A percentile compares a stretch with the other conserved stretches of the same genome.
Evolutionary conservation across 495 filamentous ascomycete species (phyloP).

Genomic region (Penicillium salamii): DNA sequence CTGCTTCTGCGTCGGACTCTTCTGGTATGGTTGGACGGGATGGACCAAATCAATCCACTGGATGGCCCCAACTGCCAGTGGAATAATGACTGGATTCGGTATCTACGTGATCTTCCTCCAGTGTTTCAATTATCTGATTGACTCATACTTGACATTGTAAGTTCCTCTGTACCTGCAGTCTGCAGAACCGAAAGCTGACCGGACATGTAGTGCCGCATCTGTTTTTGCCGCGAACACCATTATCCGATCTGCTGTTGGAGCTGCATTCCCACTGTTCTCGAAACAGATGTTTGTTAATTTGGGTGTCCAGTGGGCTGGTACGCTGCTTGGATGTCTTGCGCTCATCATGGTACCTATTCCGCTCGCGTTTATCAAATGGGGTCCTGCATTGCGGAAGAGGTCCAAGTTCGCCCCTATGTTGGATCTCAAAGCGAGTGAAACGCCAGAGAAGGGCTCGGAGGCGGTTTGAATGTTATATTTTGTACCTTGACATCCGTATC

Average conservation of each 20-base stretch:
- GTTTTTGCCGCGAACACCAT: slow-evolving; percentile 90
- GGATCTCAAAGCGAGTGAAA: not conserved
- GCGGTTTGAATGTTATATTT: slow-evolving; percentile 8
- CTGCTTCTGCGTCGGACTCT: slow-evolving; percentile 51
- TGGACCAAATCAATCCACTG: slow-evolving; percentile 34
- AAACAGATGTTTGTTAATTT: slow-evolving; percentile 76
- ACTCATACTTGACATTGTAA: slow-evolving; percentile 63
- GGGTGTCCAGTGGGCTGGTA: slow-evolving; percentile 75
- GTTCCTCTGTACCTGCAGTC: too few relatives aligned
- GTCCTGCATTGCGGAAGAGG: slow-evolving; percentile 30
- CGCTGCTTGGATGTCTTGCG: slow-evolving; percentile 72
- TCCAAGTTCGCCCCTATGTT: slow-evolving; percentile 35
- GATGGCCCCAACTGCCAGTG: slow-evolving; percentile 39
- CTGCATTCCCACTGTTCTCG: slow-evolving; percentile 79
- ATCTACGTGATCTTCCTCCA: slow-evolving; percentile 40
- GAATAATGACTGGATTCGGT: slow-evolving; percentile 31
- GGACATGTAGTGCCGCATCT: slow-evolving; percentile 63
- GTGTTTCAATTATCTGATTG: slow-evolving; percentile 41
- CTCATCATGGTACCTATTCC: slow-evolving; percentile 72
- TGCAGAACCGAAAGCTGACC: too few relatives aligned
- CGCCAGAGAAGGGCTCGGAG: slow-evolving; percentile 3
- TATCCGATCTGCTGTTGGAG: slow-evolving; percentile 72
- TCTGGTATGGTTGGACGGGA: slow-evolving; percentile 49
- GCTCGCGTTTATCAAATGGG: slow-evolving; percentile 34
- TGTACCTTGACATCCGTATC: not conserved